Base-by-base conservation (phyloP, 352 stramenopile species). In the Phytopythium ostracodes region DNA sequence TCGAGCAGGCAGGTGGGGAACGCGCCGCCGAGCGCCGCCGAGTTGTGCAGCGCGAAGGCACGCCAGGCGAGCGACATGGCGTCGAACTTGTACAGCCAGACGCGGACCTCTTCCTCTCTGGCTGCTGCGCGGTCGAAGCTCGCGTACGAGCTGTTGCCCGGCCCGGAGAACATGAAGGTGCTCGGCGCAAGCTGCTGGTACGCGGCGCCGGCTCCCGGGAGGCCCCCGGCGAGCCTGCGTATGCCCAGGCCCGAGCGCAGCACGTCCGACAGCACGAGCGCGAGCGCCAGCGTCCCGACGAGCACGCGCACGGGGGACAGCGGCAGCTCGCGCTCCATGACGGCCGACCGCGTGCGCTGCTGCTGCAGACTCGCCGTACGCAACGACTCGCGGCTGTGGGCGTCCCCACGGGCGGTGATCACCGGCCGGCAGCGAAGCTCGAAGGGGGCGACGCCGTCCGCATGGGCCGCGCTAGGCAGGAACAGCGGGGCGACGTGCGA, bases 31-130 rank as follows among this genome's bases (percentile, higher is more conserved):
- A 49, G 22, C 5, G 17, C 29, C 29, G 3, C 18, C 3, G 43
- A 17, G 22, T 49, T 10, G 18, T 54, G 40, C 77, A 77, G 27
- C 74, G 62, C 70, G 56, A 80, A 74, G 7, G 64, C 67, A 0
- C 70, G 70, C 62, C 63, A 74, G 0, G 33, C 51, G 24, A 77
- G 62, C 0, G 67, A 80, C 31, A 65, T 74, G 8, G 72, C 72
- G 47, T 80, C 72, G 6, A 60, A 73, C 49, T 79, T 79, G 66
- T 77, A 79, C n/a, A 50, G 68, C 72, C 69, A 75, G 1, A 72
- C 55, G 12, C 59, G 57, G 3, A 64, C 59, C 24, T 38, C 6
- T 10, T 38, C 3, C 7, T 38, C 33, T 2, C 10, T 38, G 3
- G 33, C 33, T 5, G 5, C 47, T 20, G 6, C 29, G 10, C 29